These are phyloP conservation scores for Malus hybrid DNA, from an alignment of 331 rosid species.

Conservation along the genomic window DNA sequence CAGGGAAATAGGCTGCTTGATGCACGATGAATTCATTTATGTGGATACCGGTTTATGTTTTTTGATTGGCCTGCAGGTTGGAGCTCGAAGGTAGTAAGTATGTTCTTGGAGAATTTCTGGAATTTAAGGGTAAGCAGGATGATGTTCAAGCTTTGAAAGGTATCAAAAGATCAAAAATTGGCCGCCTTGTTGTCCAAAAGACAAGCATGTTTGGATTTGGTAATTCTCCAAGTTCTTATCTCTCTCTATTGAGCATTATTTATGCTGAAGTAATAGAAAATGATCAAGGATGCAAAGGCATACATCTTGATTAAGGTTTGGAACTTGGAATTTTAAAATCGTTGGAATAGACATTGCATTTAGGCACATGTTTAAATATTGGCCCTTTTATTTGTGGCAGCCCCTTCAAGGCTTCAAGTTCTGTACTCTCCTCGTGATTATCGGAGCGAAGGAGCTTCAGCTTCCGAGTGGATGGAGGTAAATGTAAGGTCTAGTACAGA, in stretches of 20 bases:
- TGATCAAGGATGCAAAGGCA: not conserved
- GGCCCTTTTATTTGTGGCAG: constrained; percentile 31
- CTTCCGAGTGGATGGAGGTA: constrained; percentile 59
- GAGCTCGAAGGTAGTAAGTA: constrained; percentile 64
- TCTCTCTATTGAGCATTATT: not conserved
- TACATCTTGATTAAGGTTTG: not conserved
- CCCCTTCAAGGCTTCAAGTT: constrained; percentile 66
- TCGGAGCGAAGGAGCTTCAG: constrained; percentile 60
- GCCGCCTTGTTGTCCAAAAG: constrained; percentile 49
- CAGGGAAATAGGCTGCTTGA: not conserved
- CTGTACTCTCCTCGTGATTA: constrained; percentile 55
- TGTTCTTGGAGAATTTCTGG: constrained; percentile 76
- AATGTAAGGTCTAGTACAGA: constrained; percentile 63
- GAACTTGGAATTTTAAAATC: not conserved
- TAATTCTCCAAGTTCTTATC: constrained; percentile 29
- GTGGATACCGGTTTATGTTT: not conserved
- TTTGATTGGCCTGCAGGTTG: constrained; percentile 39
- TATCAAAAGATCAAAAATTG: constrained; percentile 78
- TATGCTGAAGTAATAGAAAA: not conserved
- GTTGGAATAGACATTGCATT: not conserved
- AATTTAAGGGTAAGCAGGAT: constrained; percentile 79
- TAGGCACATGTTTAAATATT: not conserved
- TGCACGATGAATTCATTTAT: not conserved
- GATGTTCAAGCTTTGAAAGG: constrained; percentile 55
- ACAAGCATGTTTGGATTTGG: constrained; percentile 86